These are phyloP conservation scores for Blastocystis sp. DNA, from an alignment of 352 stramenopile species.

Conservation along the genomic window DNA sequence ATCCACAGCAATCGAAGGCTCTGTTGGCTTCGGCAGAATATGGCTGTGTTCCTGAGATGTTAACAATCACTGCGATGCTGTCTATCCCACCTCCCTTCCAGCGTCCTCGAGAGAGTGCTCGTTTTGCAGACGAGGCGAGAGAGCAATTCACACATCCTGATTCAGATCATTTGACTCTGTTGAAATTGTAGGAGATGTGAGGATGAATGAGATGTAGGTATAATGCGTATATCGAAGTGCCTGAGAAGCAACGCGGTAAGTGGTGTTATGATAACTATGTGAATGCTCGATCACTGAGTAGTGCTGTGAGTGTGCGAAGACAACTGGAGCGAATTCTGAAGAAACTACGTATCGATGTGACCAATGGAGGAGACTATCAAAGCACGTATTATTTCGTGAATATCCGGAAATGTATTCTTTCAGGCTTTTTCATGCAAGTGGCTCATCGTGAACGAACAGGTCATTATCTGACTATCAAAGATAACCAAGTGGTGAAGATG, in stretches of 20 bases:
- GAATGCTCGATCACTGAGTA: conserved; percentile 83
- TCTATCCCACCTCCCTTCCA: conserved; percentile 90
- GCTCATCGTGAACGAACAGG: conserved; percentile 83
- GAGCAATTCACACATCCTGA: conserved; percentile 73
- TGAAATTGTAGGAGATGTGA: conserved; percentile 85
- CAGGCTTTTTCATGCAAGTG: conserved; percentile 97
- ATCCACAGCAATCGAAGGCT: conserved; percentile 94
- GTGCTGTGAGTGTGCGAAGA: conserved; percentile 88
- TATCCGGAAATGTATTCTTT: conserved; percentile 86
- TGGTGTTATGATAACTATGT: conserved; percentile 99
- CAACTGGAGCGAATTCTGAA: conserved; percentile 85
- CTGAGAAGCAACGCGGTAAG: conserved; percentile 71
- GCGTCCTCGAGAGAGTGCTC: conserved; percentile 90
- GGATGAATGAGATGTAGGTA: neutral
- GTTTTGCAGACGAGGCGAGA: conserved; percentile 92
- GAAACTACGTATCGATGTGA: conserved; percentile 77
- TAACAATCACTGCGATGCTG: conserved; percentile 93
- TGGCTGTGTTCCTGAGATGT: conserved; percentile 79
- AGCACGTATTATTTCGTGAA: conserved; percentile 85
- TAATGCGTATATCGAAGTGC: conserved; percentile 7
- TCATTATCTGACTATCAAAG: conserved; percentile 97
- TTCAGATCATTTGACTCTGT: conserved; percentile 91
- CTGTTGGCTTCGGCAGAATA: conserved; percentile 90
- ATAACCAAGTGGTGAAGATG: conserved; percentile 85
- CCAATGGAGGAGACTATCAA: conserved; percentile 63